phyloP scores from a whole-genome alignment of 225 moss, liverwort and hornwort species.

The Neckera pumila region DNA sequence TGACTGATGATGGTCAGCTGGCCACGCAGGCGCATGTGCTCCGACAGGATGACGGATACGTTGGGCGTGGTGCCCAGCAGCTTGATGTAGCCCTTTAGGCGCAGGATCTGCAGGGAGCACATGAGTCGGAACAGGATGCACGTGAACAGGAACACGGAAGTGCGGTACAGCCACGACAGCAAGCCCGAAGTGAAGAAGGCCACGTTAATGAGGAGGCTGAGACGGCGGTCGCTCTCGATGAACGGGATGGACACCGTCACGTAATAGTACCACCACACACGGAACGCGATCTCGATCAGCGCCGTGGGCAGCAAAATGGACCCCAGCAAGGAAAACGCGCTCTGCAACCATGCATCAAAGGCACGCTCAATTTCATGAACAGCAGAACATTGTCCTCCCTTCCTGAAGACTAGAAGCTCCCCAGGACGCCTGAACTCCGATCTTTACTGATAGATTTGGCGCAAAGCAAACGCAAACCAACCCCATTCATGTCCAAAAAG shows the following conservation, averaged over 20 bases:
- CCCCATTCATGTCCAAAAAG: neutral
- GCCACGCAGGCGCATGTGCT: slow-evolving; percentile 75
- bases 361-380: neutral
- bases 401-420: neutral
- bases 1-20: slow-evolving; percentile 77
- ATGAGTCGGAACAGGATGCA: slow-evolving; percentile 89
- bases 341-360: slow-evolving; percentile 16
- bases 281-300: slow-evolving; percentile 41
- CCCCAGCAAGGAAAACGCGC: slow-evolving; percentile 55
- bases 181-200: slow-evolving; percentile 39
- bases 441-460: neutral
- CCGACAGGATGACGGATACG: slow-evolving; percentile 57
- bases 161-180: slow-evolving; percentile 76
- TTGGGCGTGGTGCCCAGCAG: slow-evolving; percentile 66
- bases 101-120: slow-evolving; percentile 84
- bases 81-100: slow-evolving; percentile 68
- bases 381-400: neutral
- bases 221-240: slow-evolving; percentile 10
- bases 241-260: slow-evolving; percentile 55
- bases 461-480: neutral
- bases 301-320: slow-evolving; percentile 52
- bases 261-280: slow-evolving; percentile 64
- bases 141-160: slow-evolving; percentile 70
- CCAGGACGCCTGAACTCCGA: neutral
- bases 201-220: slow-evolving; percentile 34